phyloP scores from a whole-genome alignment of 2,329 filamentous ascomycete genomes.

The Diaporthe destruens region DNA sequence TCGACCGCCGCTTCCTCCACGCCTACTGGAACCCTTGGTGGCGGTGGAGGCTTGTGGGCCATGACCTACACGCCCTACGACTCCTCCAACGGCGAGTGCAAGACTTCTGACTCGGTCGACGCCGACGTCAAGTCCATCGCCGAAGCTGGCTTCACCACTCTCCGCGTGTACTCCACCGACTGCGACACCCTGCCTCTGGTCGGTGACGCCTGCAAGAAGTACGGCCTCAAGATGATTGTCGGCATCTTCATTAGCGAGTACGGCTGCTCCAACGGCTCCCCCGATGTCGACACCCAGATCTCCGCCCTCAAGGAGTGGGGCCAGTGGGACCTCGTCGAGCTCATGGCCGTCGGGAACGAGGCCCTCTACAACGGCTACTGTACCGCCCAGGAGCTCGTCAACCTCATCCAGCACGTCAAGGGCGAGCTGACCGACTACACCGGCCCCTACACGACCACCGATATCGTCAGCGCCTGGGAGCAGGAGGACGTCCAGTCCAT shows the following conservation, averaged over 20 bases:
- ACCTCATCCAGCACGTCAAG: slow-evolving; percentile 78
- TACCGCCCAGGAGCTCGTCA: slow-evolving; percentile 72
- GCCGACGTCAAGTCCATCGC: slow-evolving; percentile 73
- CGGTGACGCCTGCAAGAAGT: slow-evolving; percentile 73
- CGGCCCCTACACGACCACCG: slow-evolving; percentile 84
- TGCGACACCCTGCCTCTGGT: slow-evolving; percentile 85
- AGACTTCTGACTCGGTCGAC: slow-evolving; percentile 68
- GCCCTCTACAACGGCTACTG: slow-evolving; percentile 81
- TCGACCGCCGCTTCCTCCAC: slow-evolving; percentile 42
- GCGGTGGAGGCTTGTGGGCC: slow-evolving; percentile 71
- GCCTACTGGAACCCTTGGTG: slow-evolving; percentile 51
- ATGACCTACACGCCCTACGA: slow-evolving; percentile 86
- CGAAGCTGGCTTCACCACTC: slow-evolving; percentile 72
- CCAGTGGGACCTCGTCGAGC: slow-evolving; percentile 80
- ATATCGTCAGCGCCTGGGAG: slow-evolving; percentile 85
- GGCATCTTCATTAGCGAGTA: slow-evolving; percentile 85
- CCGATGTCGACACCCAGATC: slow-evolving; percentile 79
- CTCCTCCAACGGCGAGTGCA: slow-evolving; percentile 70
- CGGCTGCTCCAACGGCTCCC: slow-evolving; percentile 67
- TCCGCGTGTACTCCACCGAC: slow-evolving; percentile 94
- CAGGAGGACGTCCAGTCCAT: slow-evolving; percentile 65
- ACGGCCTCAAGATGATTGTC: slow-evolving; percentile 83
- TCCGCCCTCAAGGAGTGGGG: slow-evolving; percentile 78
- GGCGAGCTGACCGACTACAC: slow-evolving; percentile 75
- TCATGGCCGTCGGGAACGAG: slow-evolving; percentile 93